Evolutionary conservation across 352 stramenopile genomes (phyloP).

Genomic region (Pythium coloratum): DNA sequence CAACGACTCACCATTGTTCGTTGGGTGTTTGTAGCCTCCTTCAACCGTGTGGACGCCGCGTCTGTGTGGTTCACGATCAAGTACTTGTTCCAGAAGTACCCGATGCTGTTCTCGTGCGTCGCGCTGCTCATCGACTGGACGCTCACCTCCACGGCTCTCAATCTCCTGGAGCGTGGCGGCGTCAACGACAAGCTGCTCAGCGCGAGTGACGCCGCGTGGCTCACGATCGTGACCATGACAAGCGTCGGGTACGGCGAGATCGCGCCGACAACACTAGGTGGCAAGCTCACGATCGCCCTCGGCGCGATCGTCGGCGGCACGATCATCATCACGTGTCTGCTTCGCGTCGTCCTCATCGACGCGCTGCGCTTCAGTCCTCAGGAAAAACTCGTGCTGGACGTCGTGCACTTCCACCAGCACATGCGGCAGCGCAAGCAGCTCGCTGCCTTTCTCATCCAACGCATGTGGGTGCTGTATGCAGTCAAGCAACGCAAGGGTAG

Average conservation of each 20-base stretch:
- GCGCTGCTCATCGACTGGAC: constrained; percentile 54
- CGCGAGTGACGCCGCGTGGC: constrained; percentile 50
- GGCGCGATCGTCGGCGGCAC: constrained; percentile 59
- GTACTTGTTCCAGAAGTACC: constrained; percentile 54
- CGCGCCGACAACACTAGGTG: constrained; percentile 45
- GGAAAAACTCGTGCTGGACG: constrained; percentile 59
- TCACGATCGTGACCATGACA: constrained; percentile 71
- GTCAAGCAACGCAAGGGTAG: not conserved
- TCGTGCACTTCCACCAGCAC: constrained; percentile 58
- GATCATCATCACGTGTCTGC: constrained; percentile 51
- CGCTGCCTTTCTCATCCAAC: constrained; percentile 50
- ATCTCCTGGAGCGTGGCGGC: constrained; percentile 52
- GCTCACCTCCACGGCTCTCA: constrained; percentile 52
- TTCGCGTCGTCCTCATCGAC: constrained; percentile 64
- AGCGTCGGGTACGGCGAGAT: constrained; percentile 63
- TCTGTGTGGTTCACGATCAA: constrained; percentile 66
- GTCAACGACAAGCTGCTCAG: constrained; percentile 47
- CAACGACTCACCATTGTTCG: not conserved
- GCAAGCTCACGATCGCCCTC: constrained; percentile 57
- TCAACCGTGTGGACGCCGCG: constrained; percentile 57
- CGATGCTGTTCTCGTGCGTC: constrained; percentile 38
- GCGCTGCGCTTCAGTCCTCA: constrained; percentile 50
- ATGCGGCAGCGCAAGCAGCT: constrained; percentile 40
- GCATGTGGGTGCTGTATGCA: constrained; percentile 39
- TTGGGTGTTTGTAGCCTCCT: constrained; percentile 31